phyloP scores from a whole-genome alignment of 805 yeast species.

The Candida arabinofermentans region DNA sequence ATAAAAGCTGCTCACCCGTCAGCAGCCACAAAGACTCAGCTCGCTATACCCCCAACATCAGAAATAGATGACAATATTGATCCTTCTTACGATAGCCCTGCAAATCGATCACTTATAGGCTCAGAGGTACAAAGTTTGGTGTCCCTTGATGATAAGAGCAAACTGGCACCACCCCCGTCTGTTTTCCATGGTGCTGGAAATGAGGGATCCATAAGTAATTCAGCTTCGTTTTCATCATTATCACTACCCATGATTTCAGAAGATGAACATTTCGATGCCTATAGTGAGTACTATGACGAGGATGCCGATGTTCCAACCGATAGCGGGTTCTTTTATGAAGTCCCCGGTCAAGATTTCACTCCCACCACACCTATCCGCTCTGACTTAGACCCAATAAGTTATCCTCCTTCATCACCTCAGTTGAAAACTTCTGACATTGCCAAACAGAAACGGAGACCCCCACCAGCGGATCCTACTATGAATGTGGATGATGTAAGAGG shows the following conservation, averaged over 20 bases:
- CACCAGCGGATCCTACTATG: conserved; percentile 5
- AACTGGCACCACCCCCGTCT: background rate
- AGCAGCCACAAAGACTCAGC: background rate
- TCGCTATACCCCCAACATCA: background rate
- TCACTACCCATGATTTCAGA: conserved; percentile 20
- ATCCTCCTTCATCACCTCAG: background rate
- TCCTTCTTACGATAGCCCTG: background rate
- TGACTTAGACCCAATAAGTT: too few species aligned
- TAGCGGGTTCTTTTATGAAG: conserved; percentile 1
- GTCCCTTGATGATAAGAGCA: background rate
- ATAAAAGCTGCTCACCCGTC: background rate
- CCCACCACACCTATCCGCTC: too few species aligned
- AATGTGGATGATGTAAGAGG: background rate
- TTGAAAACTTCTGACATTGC: background rate
- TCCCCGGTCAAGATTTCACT: background rate
- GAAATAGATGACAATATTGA: background rate
- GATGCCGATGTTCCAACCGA: background rate
- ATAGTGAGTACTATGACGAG: background rate
- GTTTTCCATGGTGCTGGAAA: conserved; percentile 2
- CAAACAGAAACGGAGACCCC: conserved; percentile 14
- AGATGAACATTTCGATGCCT: conserved; percentile 10
- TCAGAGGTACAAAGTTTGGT: background rate
- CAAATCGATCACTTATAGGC: background rate
- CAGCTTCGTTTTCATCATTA: conserved; percentile 17
- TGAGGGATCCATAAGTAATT: conserved; percentile 6